Evolutionary conservation across 2,329 filamentous ascomycete species (phyloP).

Genomic region (Coniochaeta hoffmannii): DNA sequence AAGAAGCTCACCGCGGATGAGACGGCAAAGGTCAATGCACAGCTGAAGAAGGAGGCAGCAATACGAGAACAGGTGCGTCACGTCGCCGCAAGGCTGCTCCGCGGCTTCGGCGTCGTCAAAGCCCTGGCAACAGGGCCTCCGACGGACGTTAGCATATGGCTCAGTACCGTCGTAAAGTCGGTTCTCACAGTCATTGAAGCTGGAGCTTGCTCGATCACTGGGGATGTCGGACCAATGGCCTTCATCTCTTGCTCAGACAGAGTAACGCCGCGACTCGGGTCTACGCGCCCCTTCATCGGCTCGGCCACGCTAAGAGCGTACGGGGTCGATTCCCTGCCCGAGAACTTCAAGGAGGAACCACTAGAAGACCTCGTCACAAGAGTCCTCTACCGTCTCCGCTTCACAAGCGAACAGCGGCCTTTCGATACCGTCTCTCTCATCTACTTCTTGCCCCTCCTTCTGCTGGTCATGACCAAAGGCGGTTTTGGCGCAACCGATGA

Average conservation of each 20-base stretch:
- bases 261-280: slow-evolving; percentile 65
- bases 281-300: slow-evolving; percentile 75
- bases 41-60: slow-evolving; percentile 76
- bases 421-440: slow-evolving; percentile 83
- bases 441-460: slow-evolving; percentile 77
- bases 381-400: slow-evolving; percentile 83
- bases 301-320: slow-evolving; percentile 78
- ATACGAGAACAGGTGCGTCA: slow-evolving; percentile 68
- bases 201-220: slow-evolving; percentile 74
- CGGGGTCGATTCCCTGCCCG: slow-evolving; percentile 63
- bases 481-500: slow-evolving; percentile 68
- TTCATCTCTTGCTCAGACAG: slow-evolving; percentile 76
- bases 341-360: slow-evolving; percentile 69
- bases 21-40: slow-evolving; percentile 80
- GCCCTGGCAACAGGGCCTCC: slow-evolving; percentile 79
- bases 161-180: slow-evolving; percentile 69
- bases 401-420: slow-evolving; percentile 86
- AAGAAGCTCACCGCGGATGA: slow-evolving; percentile 91
- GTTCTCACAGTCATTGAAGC: slow-evolving; percentile 70
- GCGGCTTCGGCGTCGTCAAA: slow-evolving; percentile 79
- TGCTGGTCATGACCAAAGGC: slow-evolving; percentile 70
- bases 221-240: slow-evolving; percentile 67
- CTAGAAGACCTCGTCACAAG: slow-evolving; percentile 79
- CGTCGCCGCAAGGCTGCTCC: slow-evolving; percentile 63
- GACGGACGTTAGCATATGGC: slow-evolving; percentile 84